These are phyloP conservation scores for Lentinula edodes DNA, from an alignment of 768 basidiomycete genomes.

Conservation along the genomic window DNA sequence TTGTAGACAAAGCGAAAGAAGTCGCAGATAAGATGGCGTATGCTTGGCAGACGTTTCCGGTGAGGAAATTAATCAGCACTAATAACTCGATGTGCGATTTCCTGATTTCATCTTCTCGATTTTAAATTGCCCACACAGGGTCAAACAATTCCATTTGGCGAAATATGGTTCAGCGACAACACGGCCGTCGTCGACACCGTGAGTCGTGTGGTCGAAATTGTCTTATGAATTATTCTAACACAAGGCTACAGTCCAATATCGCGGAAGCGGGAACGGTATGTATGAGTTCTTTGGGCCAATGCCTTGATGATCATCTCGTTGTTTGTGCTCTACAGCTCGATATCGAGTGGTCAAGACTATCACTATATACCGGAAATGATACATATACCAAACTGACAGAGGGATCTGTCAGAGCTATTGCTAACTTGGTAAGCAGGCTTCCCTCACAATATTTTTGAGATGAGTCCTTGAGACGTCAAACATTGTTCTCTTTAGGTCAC, in stretches of 20 bases:
- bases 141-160: slow-evolving; percentile 9
- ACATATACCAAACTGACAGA: slow-evolving; percentile 44
- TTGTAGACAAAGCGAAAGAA: slow-evolving; percentile 42
- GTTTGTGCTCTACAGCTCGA: slow-evolving; percentile 27
- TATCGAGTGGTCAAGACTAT: slow-evolving; percentile 41
- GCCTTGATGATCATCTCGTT: slow-evolving; percentile 20
- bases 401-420: slow-evolving; percentile 40
- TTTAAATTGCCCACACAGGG: background rate
- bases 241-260: slow-evolving; percentile 10
- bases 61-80: background rate
- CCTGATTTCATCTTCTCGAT: background rate
- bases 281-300: background rate
- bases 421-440: slow-evolving; percentile 22
- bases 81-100: background rate
- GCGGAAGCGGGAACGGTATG: slow-evolving; percentile 24
- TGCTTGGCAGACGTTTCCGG: slow-evolving; percentile 32
- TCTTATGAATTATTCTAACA: background rate
- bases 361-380: slow-evolving; percentile 41
- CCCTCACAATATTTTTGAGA: background rate
- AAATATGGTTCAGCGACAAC: slow-evolving; percentile 27
- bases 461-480: background rate
- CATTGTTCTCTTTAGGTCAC: slow-evolving; percentile 18
- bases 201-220: background rate
- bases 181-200: slow-evolving; percentile 18
- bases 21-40: slow-evolving; percentile 38